Percentiles rank a stretch among this genome's conserved stretches.
phyloP scores from a whole-genome alignment of 1,284 basidiomycete genomes.

The Mycena citricolor region DNA sequence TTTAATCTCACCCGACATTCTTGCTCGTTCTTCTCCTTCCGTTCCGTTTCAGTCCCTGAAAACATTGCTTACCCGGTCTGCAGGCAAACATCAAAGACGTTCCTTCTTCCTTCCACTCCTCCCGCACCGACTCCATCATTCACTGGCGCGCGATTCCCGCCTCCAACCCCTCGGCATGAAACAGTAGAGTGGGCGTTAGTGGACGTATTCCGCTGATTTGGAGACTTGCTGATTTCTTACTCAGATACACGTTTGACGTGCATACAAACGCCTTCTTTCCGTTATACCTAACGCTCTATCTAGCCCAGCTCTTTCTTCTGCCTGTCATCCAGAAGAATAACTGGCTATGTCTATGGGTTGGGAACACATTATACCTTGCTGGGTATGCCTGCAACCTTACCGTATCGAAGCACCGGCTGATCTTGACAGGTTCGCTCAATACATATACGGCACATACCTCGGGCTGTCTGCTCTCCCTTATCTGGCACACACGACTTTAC shows the following conservation, averaged over 20 bases:
- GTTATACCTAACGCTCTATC: slow-evolving; percentile 83
- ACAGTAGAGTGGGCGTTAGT: slow-evolving; percentile 74
- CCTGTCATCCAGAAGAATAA: slow-evolving; percentile 80
- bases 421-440: slow-evolving; percentile 72
- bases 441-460: slow-evolving; percentile 87
- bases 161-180: slow-evolving; percentile 70
- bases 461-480: slow-evolving; percentile 91
- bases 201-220: not conserved
- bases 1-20: too few relatives aligned
- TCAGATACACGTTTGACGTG: slow-evolving; percentile 84
- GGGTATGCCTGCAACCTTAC: slow-evolving; percentile 53
- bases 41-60: slow-evolving; percentile 53
- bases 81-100: slow-evolving; percentile 14
- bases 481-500: slow-evolving; percentile 81
- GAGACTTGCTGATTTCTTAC: not conserved
- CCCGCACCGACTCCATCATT: slow-evolving; percentile 69
- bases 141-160: slow-evolving; percentile 57
- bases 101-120: slow-evolving; percentile 51
- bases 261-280: slow-evolving; percentile 96
- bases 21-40: not conserved
- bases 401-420: slow-evolving; percentile 1
- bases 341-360: slow-evolving; percentile 91
- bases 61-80: slow-evolving; percentile 31
- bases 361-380: slow-evolving; percentile 88
- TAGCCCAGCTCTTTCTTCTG: slow-evolving; percentile 81